Evolutionary conservation across 148 eudicot genomes (phyloP).

Genomic region (Simmondsia chinensis): DNA sequence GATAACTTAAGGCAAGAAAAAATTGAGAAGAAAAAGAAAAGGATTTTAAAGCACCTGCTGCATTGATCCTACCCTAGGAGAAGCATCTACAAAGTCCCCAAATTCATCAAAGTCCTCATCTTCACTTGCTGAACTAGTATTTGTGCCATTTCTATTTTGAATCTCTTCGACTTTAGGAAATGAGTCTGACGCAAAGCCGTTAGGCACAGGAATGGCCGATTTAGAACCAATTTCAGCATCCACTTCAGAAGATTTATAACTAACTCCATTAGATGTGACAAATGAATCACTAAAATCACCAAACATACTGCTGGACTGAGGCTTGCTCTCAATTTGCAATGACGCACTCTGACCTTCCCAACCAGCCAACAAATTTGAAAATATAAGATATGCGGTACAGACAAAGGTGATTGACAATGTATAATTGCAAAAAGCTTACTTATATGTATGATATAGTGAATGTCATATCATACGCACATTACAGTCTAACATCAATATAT

Average conservation of each 20-base stretch:
- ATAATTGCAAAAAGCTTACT: no score
- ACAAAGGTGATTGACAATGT: no score
- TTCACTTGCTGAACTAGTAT: conserved; percentile 12
- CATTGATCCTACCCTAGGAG: conserved; percentile 25
- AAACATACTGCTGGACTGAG: conserved; percentile 14
- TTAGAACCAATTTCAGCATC: conserved; percentile 18
- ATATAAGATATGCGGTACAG: conserved; percentile 1
- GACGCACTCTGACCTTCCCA: conserved; percentile 33
- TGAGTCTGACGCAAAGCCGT: conserved; percentile 23
- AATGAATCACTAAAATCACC: conserved; percentile 27
- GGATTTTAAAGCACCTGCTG: conserved; percentile 35
- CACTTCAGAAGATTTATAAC: conserved; percentile 12
- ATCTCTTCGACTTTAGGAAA: conserved; percentile 14
- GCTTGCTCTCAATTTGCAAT: conserved; percentile 15
- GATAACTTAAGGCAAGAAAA: no score
- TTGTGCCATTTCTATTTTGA: conserved; percentile 18
- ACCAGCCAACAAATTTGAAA: conserved; percentile 12
- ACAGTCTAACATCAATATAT: no score
- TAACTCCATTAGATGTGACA: conserved; percentile 16
- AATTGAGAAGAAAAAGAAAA: no score
- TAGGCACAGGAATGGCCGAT: conserved; percentile 13
- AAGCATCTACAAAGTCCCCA: conserved; percentile 61
- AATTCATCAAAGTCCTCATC: conserved; percentile 49
- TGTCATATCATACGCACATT: no score
- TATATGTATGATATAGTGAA: no score